phyloP scores from a whole-genome alignment of 1,284 basidiomycete genomes.

The Irpex sp. region DNA sequence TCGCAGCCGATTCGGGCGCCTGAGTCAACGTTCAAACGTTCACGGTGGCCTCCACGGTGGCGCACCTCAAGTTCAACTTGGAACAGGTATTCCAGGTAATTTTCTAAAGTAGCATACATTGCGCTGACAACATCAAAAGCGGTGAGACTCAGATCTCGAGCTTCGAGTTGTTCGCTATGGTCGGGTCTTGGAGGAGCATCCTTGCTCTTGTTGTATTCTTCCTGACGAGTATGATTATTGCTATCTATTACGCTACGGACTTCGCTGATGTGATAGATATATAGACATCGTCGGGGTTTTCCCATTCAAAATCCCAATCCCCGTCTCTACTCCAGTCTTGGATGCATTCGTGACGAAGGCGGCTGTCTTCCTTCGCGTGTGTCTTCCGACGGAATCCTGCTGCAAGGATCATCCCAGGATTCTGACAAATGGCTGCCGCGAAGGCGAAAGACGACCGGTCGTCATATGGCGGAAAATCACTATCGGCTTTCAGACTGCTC shows the following conservation, averaged over 20 bases:
- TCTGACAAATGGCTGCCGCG: not conserved
- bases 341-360: not conserved
- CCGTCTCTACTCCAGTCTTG: not conserved
- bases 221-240: not conserved
- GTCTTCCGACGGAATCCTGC: not conserved
- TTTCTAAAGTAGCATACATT: too few species aligned
- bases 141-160: too few species aligned
- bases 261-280: not conserved
- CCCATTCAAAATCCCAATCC: not conserved
- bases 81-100: too few species aligned
- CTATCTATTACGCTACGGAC: not conserved
- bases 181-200: not conserved
- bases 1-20: too few species aligned
- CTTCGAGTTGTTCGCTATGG: not conserved
- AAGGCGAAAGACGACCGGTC: not conserved
- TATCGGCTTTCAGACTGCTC: constrained; percentile 45
- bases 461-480: not conserved
- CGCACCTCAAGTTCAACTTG: too few species aligned
- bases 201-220: not conserved
- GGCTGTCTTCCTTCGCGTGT: not conserved
- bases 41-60: too few species aligned
- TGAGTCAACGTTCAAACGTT: too few species aligned
- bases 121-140: too few species aligned
- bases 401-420: not conserved
- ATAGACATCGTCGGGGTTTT: not conserved